Conservation (phyloP, 1,284 basidiomycete genomes). For the Agaricales sp. region DNA sequence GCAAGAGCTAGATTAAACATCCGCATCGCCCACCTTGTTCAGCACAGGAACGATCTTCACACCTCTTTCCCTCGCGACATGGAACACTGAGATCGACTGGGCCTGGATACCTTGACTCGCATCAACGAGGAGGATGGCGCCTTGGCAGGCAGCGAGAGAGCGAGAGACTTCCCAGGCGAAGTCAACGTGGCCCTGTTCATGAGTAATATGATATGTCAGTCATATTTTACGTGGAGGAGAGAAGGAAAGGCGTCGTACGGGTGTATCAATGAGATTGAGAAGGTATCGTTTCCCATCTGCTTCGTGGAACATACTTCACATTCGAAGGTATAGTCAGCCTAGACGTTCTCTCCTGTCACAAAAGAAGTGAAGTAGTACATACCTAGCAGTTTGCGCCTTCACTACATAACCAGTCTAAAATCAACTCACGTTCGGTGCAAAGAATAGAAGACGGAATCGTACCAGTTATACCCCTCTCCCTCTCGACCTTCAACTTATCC, state of each 20-base stretch:
- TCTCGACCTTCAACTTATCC: conserved; percentile 93
- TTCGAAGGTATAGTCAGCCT: no score
- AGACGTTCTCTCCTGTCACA: conserved; percentile 2
- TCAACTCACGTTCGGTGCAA: not conserved
- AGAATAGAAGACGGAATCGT: conserved; percentile 13
- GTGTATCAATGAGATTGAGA: conserved; percentile 96
- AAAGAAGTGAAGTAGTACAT: conserved; percentile 5
- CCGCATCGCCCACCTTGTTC: conserved; percentile 64
- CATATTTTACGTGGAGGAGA: not conserved
- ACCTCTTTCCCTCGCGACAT: conserved; percentile 76
- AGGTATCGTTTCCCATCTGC: conserved; percentile 52
- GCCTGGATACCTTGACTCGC: conserved; percentile 97
- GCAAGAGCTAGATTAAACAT: not conserved
- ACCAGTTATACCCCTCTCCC: conserved; percentile 92
- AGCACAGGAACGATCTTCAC: conserved; percentile 87
- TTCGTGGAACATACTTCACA: conserved; percentile 75
- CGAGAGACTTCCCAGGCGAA: conserved; percentile 96
- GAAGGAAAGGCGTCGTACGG: conserved; percentile 34
- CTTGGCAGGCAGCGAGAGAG: conserved; percentile 89
- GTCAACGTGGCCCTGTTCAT: conserved; percentile 79
- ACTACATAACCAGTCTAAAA: conserved; percentile 29
- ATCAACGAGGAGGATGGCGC: conserved; percentile 50
- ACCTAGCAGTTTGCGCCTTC: conserved; percentile 89
- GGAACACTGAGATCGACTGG: conserved; percentile 93
- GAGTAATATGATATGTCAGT: not conserved